Evolutionary conservation across 768 basidiomycete species (phyloP).

Genomic region (Lentinula lateritia): DNA sequence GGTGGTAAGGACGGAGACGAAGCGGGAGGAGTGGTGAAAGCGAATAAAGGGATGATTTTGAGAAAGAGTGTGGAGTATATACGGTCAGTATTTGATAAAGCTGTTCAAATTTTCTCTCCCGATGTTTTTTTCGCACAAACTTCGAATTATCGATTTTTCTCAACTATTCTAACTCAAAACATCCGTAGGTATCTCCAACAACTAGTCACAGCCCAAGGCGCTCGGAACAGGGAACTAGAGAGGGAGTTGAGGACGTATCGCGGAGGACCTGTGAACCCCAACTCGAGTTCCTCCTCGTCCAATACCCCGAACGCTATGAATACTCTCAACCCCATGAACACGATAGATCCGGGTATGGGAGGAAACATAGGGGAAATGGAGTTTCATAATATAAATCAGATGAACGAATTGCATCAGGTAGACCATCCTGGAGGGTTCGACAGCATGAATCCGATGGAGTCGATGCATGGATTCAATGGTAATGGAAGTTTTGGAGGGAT

Average conservation of each 20-base stretch:
- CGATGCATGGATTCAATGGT: not conserved
- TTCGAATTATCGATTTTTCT: not conserved
- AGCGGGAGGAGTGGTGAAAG: constrained; percentile 53
- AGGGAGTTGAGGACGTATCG: constrained; percentile 53
- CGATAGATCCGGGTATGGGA: not conserved
- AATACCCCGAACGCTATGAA: too few species aligned
- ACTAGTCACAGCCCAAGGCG: constrained; percentile 74
- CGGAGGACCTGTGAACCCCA: not conserved
- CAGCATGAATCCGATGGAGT: not conserved
- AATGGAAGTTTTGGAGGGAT: too few species aligned
- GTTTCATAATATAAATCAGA: not conserved
- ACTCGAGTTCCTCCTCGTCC: too few species aligned
- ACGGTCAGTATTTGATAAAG: constrained; percentile 20
- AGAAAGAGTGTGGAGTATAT: constrained; percentile 79
- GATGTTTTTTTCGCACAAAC: not conserved
- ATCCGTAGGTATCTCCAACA: constrained; percentile 70
- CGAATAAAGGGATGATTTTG: constrained; percentile 93
- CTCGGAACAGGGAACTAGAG: constrained; percentile 75
- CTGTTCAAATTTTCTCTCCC: not conserved
- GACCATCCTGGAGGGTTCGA: not conserved
- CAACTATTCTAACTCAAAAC: not conserved
- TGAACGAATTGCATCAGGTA: not conserved
- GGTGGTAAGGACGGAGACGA: constrained; percentile 15
- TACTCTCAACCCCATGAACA: too few species aligned
- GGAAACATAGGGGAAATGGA: not conserved